A percentile compares a stretch with the other conserved stretches of the same genome.
Conservation (phyloP, 2,329 filamentous ascomycete genomes). For the Colletotrichum shisoi region DNA sequence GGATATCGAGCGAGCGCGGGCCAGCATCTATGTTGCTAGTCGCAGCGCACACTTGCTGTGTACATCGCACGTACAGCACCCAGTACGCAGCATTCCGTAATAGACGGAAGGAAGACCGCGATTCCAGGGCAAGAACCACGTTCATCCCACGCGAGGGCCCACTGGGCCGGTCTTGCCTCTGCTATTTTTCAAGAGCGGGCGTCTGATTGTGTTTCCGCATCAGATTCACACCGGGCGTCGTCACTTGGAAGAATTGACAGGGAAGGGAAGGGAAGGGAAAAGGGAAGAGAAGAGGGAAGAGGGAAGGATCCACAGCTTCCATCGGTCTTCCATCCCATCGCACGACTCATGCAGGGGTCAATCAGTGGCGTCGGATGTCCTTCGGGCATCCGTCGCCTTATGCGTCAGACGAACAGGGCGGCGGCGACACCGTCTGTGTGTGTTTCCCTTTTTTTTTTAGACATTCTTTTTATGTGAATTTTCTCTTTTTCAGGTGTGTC, state of each 20-base stretch:
- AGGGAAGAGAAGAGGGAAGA: background rate
- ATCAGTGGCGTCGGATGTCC: conserved; percentile 30
- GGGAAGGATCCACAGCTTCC: conserved; percentile 28
- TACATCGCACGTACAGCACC: background rate
- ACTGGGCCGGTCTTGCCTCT: conserved; percentile 17
- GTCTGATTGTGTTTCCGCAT: background rate
- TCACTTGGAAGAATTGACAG: background rate
- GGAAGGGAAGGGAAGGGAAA: background rate
- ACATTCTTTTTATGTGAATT: background rate
- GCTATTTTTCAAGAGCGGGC: conserved; percentile 14
- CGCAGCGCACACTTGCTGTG: background rate
- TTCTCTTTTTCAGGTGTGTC: too few relatives aligned
- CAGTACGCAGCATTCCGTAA: conserved; percentile 12
- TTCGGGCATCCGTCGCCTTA: conserved; percentile 27
- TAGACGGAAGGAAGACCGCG: conserved; percentile 24
- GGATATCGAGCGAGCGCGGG: conserved; percentile 5
- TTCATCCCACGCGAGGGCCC: conserved; percentile 32
- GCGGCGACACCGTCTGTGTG: conserved; percentile 21
- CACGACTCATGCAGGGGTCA: conserved; percentile 36
- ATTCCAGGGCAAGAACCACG: background rate
- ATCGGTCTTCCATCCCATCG: conserved; percentile 32
- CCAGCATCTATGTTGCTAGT: background rate
- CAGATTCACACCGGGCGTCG: conserved; percentile 13
- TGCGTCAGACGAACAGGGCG: conserved; percentile 31
- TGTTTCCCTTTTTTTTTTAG: background rate